These are phyloP conservation scores for Fusarium domesticum DNA, from an alignment of 2,329 filamentous ascomycete species.

Conservation along the genomic window DNA sequence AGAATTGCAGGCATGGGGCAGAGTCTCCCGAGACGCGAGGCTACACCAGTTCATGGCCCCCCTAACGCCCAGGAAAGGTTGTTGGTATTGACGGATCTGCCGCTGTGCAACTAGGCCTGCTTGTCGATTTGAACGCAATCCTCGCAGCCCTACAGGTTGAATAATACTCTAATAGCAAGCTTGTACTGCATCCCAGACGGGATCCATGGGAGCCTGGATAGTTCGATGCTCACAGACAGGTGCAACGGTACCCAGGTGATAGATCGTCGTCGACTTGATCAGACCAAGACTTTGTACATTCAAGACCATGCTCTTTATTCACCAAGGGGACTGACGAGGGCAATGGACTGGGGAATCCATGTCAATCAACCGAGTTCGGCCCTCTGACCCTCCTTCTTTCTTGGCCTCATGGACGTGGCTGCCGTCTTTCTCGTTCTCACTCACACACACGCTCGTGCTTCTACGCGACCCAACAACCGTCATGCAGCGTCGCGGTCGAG, in stretches of 20 bases:
- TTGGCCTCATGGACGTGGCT: not conserved
- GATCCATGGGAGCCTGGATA: conserved; percentile 10
- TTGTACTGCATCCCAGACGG: conserved; percentile 17
- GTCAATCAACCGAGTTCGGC: not conserved
- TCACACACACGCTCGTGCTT: conserved; percentile 7
- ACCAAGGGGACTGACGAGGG: not conserved
- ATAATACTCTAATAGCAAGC: conserved; percentile 6
- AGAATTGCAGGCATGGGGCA: not conserved
- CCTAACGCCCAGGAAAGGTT: too few species aligned
- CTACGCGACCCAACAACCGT: conserved; percentile 22
- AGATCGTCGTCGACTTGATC: conserved; percentile 10
- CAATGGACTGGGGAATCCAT: not conserved
- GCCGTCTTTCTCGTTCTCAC: conserved; percentile 13
- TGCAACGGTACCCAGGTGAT: conserved; percentile 10
- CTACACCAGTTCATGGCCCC: not conserved
- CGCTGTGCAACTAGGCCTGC: too few species aligned
- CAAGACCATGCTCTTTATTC: too few species aligned
- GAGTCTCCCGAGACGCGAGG: not conserved
- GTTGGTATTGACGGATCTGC: not conserved
- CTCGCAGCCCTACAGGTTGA: not conserved
- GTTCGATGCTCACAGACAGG: conserved; percentile 5
- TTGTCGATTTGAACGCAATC: too few species aligned
- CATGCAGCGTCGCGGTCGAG: conserved; percentile 23
- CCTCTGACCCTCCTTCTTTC: not conserved
- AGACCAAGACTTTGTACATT: too few species aligned